Conservation (phyloP, 768 basidiomycete species). For the Porphyrellus cyaneotinctus region DNA sequence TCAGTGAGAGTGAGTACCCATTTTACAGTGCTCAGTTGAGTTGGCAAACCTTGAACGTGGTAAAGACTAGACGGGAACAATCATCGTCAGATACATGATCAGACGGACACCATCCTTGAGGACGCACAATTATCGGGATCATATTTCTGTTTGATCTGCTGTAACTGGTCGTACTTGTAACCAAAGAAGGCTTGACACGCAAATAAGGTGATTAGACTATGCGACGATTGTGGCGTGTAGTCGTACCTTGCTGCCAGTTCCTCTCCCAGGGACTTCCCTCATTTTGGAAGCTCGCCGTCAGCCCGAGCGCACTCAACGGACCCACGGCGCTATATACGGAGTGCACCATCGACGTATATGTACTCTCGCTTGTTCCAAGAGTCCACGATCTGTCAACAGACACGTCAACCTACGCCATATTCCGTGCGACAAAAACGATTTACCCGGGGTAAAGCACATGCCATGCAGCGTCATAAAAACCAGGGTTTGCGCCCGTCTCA, state of each 20-base stretch:
- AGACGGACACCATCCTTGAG: no score
- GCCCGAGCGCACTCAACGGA: conserved; percentile 9
- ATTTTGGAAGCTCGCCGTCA: conserved; percentile 19
- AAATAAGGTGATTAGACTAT: neutral
- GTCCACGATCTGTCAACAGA: conserved; percentile 13
- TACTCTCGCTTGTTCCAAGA: neutral
- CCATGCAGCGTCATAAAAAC: conserved; percentile 16
- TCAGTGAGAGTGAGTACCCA: no score
- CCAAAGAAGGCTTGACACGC: conserved; percentile 4
- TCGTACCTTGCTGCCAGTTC: conserved; percentile 13
- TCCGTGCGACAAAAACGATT: neutral
- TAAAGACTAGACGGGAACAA: conserved; percentile 10
- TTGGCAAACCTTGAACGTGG: conserved; percentile 6
- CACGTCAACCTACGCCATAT: neutral
- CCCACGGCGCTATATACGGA: conserved; percentile 3
- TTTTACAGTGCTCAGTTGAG: neutral
- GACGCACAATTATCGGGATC: conserved; percentile 13
- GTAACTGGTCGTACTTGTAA: conserved; percentile 14
- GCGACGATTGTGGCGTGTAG: neutral
- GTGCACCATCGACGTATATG: neutral
- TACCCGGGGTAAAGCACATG: conserved; percentile 9
- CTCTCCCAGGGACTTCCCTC: conserved; percentile 15
- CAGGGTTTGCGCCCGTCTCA: conserved; percentile 19
- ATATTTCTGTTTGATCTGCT: conserved; percentile 13
- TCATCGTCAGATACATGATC: neutral